Evolutionary conservation across 345 rosid genomes (phyloP), one percentile per base, ranked within the genome.

Genomic region (thale cress (Arabidopsis thaliana)): DNA sequence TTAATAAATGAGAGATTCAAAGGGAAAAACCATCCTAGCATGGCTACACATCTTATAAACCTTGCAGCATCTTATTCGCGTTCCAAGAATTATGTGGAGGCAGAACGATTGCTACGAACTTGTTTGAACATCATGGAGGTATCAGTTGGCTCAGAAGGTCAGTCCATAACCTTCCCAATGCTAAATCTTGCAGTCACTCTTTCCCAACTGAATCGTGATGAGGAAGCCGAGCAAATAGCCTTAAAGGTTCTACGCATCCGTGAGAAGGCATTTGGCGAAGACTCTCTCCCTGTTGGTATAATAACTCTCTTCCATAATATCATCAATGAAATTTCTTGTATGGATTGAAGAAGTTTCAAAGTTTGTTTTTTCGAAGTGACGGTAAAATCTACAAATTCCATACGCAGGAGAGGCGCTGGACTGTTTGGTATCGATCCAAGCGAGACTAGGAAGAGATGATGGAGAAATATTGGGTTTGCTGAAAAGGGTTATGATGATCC

Each of bases 341-440:
- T 44, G 37, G 62, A 45, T 28, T 16, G 20, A 16, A 48, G 50
- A 48, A 46, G 10, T 12, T n/a, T 28, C 33, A 12, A 30, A 40
- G 40, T 40, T 72, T 7, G 3, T 28, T 41, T 1, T 7, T 57
- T 24, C 22, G 38, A 28, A 65, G 46, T 57, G 24, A 74, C 14
- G 0, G 5, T 57, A 46, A 46, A 12, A 32, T 32, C 25, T 33
- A 8, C 9, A n/a, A 16, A 30, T 24, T 64, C 67, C 42, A 3
- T 24, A 11, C 63, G 69, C 85, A 93, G 97, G 94, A 4, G 98
- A 89, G 75, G 97, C 88, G 24, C 78, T 93, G 66, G 98, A 93
- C 77, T 87, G 96, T 85, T 67, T 93, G 83, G 85, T 87, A 25
- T 85, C 86, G 10, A 86, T 93, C 22, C 87, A 84, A 80, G 82